Percentiles rank a stretch among this genome's conserved stretches.
phyloP scores from a whole-genome alignment of 129 eudicot species.

The Daucus carota region DH1_v3.0 NC_030381.2:49533501-49534000 shows the following conservation, averaged over 20 bases:
- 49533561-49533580: not conserved
- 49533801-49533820: not conserved
- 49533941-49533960: too few species aligned
- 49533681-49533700: not conserved
- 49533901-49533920: not conserved
- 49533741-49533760: not conserved
- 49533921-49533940: not conserved
- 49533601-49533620: not conserved
- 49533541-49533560: constrained; percentile 4
- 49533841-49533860: not conserved
- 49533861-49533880: not conserved
- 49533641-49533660: not conserved
- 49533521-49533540: not conserved
- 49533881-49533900: not conserved
- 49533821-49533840: not conserved
- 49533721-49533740: not conserved
- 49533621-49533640: not conserved
- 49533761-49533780: too few species aligned
- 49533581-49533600: not conserved
- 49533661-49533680: not conserved
- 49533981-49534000: too few species aligned
- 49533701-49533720: not conserved
- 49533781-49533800: not conserved
- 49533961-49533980: too few species aligned
- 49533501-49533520: not conserved